Evolutionary conservation across 1,139 yeast species (phyloP).

Genomic region (Yamadazyma oceani): DNA sequence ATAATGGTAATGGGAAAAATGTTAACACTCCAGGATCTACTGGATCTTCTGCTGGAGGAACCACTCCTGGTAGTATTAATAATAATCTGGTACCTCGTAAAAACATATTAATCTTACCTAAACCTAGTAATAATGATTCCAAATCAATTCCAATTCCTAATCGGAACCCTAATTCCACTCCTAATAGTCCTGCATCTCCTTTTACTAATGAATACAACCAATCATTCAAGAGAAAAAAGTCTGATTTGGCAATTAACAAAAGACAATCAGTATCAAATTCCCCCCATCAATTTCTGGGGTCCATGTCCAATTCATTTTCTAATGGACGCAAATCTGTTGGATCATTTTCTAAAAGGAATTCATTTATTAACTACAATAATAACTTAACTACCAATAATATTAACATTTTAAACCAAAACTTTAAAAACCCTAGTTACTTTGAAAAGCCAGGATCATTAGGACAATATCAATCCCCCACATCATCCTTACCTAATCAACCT

Average conservation of each 20-base stretch:
- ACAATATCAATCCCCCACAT: constrained; percentile 5
- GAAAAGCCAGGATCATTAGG: constrained; percentile 18
- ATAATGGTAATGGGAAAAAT: not conserved
- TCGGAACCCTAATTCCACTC: constrained; percentile 13
- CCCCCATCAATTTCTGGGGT: constrained; percentile 11
- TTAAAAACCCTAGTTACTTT: constrained; percentile 27
- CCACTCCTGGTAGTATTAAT: constrained; percentile 7
- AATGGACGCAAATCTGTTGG: constrained; percentile 11
- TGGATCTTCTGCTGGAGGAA: constrained; percentile 6
- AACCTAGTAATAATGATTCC: constrained; percentile 25
- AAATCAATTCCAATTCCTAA: constrained; percentile 31
- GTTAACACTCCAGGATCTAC: constrained; percentile 12
- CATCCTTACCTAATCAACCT: constrained; percentile 11
- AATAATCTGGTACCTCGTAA: constrained; percentile 24
- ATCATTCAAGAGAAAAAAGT: constrained; percentile 45
- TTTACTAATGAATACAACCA: constrained; percentile 24
- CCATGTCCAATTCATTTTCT: constrained; percentile 14
- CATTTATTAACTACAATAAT: constrained; percentile 13
- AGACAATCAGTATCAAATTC: constrained; percentile 18
- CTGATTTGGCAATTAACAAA: constrained; percentile 28
- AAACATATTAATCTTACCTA: constrained; percentile 45
- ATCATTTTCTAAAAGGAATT: constrained; percentile 20
- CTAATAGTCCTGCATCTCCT: constrained; percentile 26
- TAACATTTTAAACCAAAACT: constrained; percentile 27
- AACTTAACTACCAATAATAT: constrained; percentile 18